Percentiles rank a stretch among this genome's conserved stretches.
phyloP scores from a whole-genome alignment of 768 basidiomycete genomes.

The Scleroderma bovista region DNA sequence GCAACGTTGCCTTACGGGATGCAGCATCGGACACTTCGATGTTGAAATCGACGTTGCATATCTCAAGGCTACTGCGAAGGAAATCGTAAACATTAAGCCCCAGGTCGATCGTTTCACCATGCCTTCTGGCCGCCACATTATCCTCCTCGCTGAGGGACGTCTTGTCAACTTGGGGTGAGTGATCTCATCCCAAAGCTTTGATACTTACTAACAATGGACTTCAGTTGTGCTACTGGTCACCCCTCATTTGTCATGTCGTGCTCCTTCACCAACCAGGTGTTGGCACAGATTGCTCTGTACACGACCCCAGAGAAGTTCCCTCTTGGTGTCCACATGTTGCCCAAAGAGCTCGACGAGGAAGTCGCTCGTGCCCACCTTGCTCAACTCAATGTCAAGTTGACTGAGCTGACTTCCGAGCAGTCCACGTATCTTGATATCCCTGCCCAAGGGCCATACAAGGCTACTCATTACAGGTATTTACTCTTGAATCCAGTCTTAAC shows the following conservation, averaged over 20 bases:
- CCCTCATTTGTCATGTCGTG: slow-evolving; percentile 99
- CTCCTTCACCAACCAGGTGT: slow-evolving; percentile 97
- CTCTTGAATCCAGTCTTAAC: not conserved
- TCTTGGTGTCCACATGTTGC: slow-evolving; percentile 96
- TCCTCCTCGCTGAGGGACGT: slow-evolving; percentile 97
- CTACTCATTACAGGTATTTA: slow-evolving; percentile 57
- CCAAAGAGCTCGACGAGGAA: slow-evolving; percentile 98
- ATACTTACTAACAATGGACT: slow-evolving; percentile 7
- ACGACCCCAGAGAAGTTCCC: slow-evolving; percentile 89
- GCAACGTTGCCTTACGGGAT: slow-evolving; percentile 7
- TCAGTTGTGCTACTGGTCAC: slow-evolving; percentile 92
- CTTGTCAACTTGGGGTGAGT: slow-evolving; percentile 94
- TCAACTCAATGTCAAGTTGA: slow-evolving; percentile 92
- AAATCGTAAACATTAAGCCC: slow-evolving; percentile 89
- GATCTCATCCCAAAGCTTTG: not conserved
- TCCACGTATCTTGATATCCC: slow-evolving; percentile 91
- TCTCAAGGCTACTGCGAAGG: slow-evolving; percentile 89
- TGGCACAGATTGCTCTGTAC: slow-evolving; percentile 98
- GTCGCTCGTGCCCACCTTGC: slow-evolving; percentile 94
- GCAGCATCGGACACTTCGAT: slow-evolving; percentile 81
- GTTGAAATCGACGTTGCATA: slow-evolving; percentile 96
- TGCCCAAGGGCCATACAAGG: slow-evolving; percentile 73
- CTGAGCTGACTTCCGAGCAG: slow-evolving; percentile 65
- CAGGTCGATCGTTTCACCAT: slow-evolving; percentile 98
- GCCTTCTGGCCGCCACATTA: slow-evolving; percentile 87